Conservation (phyloP, 805 yeast species). For the Teunomyces tritomae region DNA sequence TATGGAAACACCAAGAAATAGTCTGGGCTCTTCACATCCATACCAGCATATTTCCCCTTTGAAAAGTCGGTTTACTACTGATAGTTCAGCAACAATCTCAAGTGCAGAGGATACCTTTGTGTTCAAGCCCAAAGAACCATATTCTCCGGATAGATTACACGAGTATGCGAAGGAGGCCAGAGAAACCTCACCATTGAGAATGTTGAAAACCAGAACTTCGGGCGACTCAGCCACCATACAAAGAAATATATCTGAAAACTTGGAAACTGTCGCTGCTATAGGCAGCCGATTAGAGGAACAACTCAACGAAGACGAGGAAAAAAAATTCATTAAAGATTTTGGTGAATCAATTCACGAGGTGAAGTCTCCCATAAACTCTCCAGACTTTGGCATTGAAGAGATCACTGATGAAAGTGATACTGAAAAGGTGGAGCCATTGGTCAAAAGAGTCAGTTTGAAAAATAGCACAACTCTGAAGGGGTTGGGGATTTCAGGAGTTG, state of each 20-base stretch:
- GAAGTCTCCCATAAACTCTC: conserved; percentile 11
- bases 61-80: background rate
- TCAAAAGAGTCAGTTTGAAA: background rate
- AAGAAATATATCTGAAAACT: conserved; percentile 21
- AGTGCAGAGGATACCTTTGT: conserved; percentile 14
- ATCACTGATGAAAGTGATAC: conserved; percentile 25
- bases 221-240: conserved; percentile 5
- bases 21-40: conserved; percentile 7
- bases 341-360: background rate
- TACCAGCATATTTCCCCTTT: conserved; percentile 10
- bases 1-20: background rate
- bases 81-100: background rate
- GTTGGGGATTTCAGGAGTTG: conserved; percentile 6
- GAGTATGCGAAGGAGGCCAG: conserved; percentile 21
- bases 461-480: conserved; percentile 1
- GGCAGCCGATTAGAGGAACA: conserved; percentile 23
- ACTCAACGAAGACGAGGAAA: conserved; percentile 5
- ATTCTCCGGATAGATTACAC: conserved; percentile 15
- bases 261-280: conserved; percentile 27
- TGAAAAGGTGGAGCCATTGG: conserved; percentile 10
- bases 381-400: conserved; percentile 38
- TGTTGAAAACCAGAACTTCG: conserved; percentile 13
- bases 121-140: conserved; percentile 9
- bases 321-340: background rate
- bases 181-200: conserved; percentile 23